These are phyloP conservation scores for Zostera marina DNA, from an alignment of 116 monocot genomes.

Conservation along the genomic window DNA sequence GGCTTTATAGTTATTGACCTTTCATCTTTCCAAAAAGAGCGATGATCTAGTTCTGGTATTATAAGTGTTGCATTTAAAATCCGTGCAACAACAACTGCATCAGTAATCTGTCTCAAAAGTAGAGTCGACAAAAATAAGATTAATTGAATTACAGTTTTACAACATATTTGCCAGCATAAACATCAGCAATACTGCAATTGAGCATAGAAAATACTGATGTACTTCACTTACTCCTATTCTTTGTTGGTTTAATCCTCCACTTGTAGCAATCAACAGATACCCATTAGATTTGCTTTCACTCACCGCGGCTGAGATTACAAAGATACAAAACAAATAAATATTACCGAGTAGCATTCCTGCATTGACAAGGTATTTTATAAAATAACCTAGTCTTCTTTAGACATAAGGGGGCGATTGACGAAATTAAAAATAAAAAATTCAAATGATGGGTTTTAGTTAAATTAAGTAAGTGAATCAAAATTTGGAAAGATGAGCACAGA, in stretches of 20 bases:
- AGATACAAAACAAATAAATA: constrained; percentile 1
- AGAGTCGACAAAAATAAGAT: background rate
- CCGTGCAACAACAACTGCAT: constrained; percentile 88
- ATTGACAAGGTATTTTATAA: too few relatives aligned
- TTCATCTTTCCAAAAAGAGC: constrained; percentile 95
- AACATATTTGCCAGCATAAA: too few relatives aligned
- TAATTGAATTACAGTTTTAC: too few relatives aligned
- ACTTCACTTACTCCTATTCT: constrained; percentile 55
- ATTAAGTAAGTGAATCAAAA: background rate
- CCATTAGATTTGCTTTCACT: constrained; percentile 64
- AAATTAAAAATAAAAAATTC: background rate
- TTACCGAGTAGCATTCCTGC: background rate
- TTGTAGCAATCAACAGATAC: constrained; percentile 79
- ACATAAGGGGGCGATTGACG: background rate
- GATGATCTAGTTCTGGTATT: constrained; percentile 79
- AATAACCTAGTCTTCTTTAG: too few relatives aligned
- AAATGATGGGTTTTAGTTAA: background rate
- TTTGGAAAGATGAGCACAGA: background rate
- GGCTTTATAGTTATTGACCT: constrained; percentile 27
- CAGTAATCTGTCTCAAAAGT: constrained; percentile 45
- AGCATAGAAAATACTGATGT: background rate
- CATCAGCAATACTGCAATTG: background rate
- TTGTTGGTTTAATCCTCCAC: constrained; percentile 96
- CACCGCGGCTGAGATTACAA: constrained; percentile 37
- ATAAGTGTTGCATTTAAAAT: constrained; percentile 93